Evolutionary conservation across 1,284 basidiomycete genomes (phyloP).

Genomic region (Pterula multifida): DNA sequence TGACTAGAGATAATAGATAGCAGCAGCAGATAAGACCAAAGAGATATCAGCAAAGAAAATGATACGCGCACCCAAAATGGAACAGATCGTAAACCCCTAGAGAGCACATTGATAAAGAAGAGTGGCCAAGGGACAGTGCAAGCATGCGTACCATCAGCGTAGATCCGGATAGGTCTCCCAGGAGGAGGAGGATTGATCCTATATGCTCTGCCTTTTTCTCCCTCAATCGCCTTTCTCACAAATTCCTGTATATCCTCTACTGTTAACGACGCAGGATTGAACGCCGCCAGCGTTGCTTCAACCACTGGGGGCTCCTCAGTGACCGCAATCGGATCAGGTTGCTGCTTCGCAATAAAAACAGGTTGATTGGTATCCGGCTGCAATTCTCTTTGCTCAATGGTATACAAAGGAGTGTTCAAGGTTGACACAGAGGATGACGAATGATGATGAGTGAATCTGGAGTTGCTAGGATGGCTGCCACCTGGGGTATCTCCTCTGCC

Average conservation of each 20-base stretch:
- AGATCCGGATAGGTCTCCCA: conserved; percentile 78
- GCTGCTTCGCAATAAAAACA: conserved; percentile 20
- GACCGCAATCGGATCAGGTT: conserved; percentile 16
- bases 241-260: conserved; percentile 65
- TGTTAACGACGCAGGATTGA: conserved; percentile 55
- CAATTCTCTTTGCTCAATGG: conserved; percentile 16
- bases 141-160: conserved; percentile 72
- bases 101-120: conserved; percentile 12
- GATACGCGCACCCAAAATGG: conserved; percentile 74
- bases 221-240: conserved; percentile 55
- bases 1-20: conserved; percentile 39
- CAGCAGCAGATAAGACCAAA: conserved; percentile 5
- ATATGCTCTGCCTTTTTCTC: conserved; percentile 54
- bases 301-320: conserved; percentile 34
- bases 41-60: conserved; percentile 8
- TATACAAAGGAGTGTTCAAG: conserved; percentile 29
- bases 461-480: conserved; percentile 21
- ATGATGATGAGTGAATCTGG: conserved; percentile 21
- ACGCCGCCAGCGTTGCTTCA: conserved; percentile 27
- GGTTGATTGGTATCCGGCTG: conserved; percentile 19
- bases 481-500: conserved; percentile 12
- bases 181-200: conserved; percentile 76
- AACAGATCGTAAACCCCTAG: conserved; percentile 87
- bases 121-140: not conserved
- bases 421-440: conserved; percentile 39